These are phyloP conservation scores for Isochrysis galbana DNA, from an alignment of 78 protist genomes.

Conservation along the genomic window DNA sequence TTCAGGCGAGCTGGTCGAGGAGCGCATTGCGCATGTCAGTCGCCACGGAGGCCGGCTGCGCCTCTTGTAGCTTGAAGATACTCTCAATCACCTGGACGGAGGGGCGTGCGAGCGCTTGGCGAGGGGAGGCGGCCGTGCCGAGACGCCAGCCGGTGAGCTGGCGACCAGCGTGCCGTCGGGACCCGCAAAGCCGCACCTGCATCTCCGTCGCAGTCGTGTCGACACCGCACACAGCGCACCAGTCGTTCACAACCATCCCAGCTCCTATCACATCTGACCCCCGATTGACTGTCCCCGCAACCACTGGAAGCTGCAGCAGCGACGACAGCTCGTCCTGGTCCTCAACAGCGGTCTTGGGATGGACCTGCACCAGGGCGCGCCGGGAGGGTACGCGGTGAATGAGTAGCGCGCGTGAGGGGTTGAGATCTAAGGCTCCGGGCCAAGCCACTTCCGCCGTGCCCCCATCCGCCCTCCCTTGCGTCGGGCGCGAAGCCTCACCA, in stretches of 20 bases:
- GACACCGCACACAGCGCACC: slow-evolving; percentile 93
- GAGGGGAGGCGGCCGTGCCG: neutral
- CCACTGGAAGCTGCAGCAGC: slow-evolving; percentile 91
- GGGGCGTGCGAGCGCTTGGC: neutral
- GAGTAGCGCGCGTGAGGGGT: no score
- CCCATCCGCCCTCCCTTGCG: no score
- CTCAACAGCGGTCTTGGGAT: slow-evolving; percentile 86
- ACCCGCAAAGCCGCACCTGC: no score
- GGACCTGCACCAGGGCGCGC: no score
- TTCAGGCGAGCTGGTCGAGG: slow-evolving; percentile 45
- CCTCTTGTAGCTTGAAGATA: slow-evolving; percentile 62
- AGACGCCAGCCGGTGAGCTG: neutral
- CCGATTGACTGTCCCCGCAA: slow-evolving; percentile 96
- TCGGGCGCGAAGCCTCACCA: no score
- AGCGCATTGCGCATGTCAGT: slow-evolving; percentile 46
- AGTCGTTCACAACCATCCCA: slow-evolving; percentile 81
- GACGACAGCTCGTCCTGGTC: slow-evolving; percentile 95
- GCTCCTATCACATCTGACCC: slow-evolving; percentile 88
- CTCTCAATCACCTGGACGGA: slow-evolving; percentile 25
- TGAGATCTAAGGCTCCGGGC: no score
- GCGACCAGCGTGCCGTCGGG: slow-evolving; percentile 79
- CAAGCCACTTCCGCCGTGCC: no score
- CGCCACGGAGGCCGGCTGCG: slow-evolving; percentile 46
- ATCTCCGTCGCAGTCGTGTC: slow-evolving; percentile 97
- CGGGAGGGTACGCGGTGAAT: neutral